Evolutionary conservation across 129 eudicot species (phyloP), one percentile per base, ranked within the genome.

Genomic region (Tanacetum coccineum): DNA sequence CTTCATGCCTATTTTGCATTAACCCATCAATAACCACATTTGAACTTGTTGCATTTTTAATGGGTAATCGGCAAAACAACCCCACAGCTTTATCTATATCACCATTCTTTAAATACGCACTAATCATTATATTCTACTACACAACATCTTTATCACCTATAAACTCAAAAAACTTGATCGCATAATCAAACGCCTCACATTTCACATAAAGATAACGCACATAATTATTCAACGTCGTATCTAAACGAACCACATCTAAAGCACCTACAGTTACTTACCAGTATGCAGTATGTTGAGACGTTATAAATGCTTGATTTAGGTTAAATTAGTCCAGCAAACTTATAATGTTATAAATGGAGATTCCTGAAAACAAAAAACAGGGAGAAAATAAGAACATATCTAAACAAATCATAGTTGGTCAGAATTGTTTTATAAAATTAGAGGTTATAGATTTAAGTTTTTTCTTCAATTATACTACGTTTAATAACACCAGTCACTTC

Each of bases 81-180:
- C 63, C 86, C 13, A 76, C 67, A 28, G 90, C 68, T 18, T 65
- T 80, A 73, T 72, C 78, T 75, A 77, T 39, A 49, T 87, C 83
- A n/a, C 89, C 82, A 39, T 20, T 44, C 62, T 73, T 76, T 46
- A 87, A 62, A 59, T 52, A 68, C 0, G 79, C 84, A 62, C 81
- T 56, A 51, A 90, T 84, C 84, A 87, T 76, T 76, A 90, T 83
- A 66, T 90, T 90, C 87, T 95, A 87, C 13, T 91, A 80, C 13
- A 80, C 80, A 4, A 69, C 47, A 70, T 87, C 85, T 74, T 58
- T 85, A 62, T 30, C 79, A 36, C 15, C 59, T 79, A 82, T 84
- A 32, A 15, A 54, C 56, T 82, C 81, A 68, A 90, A 90, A 22
- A 87, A 74, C 9, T 63, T 72, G 59, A 49, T 59, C 42, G 81